A percentile compares a stretch with the other conserved stretches of the same genome.
phyloP scores from a whole-genome alignment of 768 basidiomycete species.

The Serendipita sp. region DNA sequence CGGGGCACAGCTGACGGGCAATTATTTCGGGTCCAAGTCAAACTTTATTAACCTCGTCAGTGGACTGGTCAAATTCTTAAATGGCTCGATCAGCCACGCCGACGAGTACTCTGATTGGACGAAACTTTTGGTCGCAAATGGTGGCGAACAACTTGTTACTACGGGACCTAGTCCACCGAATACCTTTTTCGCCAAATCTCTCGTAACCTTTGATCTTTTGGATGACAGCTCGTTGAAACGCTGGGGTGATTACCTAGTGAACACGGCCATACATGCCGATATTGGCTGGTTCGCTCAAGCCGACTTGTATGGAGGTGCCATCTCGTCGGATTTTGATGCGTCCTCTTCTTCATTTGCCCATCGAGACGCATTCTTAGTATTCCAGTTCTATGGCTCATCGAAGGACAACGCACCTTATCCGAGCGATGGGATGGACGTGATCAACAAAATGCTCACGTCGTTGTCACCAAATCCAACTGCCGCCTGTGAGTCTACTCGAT shows the following conservation, averaged over 20 bases:
- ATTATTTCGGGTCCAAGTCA: neutral
- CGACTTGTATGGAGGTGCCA: slow-evolving; percentile 19
- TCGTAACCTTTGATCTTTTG: too few relatives aligned
- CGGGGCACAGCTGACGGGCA: slow-evolving; percentile 9
- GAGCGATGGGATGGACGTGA: slow-evolving; percentile 21
- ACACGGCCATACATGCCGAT: slow-evolving; percentile 18
- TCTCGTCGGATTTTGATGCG: slow-evolving; percentile 24
- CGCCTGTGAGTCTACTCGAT: slow-evolving; percentile 7
- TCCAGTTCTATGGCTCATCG: slow-evolving; percentile 23
- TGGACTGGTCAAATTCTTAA: slow-evolving; percentile 3
- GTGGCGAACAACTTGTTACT: slow-evolving; percentile 9
- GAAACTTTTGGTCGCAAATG: slow-evolving; percentile 6
- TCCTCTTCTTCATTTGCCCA: slow-evolving; percentile 31
- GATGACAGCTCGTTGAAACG: too few relatives aligned
- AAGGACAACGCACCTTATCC: slow-evolving; percentile 27
- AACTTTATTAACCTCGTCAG: slow-evolving; percentile 9
- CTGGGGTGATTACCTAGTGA: neutral
- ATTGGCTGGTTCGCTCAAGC: slow-evolving; percentile 12
- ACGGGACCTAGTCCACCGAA: slow-evolving; percentile 7
- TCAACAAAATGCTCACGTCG: too few relatives aligned
- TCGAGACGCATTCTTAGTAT: slow-evolving; percentile 22
- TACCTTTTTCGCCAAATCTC: neutral
- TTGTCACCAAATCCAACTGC: slow-evolving; percentile 5
- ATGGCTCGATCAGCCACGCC: neutral
- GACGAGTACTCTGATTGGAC: slow-evolving; percentile 8